Base-by-base conservation (phyloP, 257 asterid species). In the Eucommia ulmoides region DNA sequence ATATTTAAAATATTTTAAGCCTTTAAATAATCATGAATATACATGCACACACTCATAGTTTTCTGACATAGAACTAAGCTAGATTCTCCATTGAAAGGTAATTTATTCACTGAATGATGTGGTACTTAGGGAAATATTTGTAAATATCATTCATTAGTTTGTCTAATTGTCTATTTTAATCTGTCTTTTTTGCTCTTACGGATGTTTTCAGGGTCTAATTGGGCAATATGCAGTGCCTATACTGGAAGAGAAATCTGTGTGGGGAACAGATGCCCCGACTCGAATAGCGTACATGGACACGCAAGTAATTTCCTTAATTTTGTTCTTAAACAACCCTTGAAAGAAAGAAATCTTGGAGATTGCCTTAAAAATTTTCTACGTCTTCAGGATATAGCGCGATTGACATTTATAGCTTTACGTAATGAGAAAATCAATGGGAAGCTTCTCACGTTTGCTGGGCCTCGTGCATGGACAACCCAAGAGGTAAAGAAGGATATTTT, bases 251-350 rank as follows among this genome's bases (percentile, higher is more conserved):
- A 85, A 85, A 69, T 82, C 98, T 53, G 98, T 89, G 33, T 89
- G 98, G 98, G 98, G 98, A 45, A 89, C 98, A 42, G 96, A 89
- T 77, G 98, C 98, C 76, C 96, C 98, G 44, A 85, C 98, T 19
- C 67, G 98, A 72, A 74, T 89, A 62, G 98, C 98, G 23, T 89
- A 85, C 70, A 85, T 89, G 98, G 98, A 89, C 68, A 89, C 98
- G 47, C 98, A 89, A 75, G 98, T 85, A 74, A 24, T 20, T 2
- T 35, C 58, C 44, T 49, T 15, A 50, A n/a, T n/a, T n/a, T n/a
- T n/a, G n/a, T n/a, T n/a, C n/a, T n/a, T n/a, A n/a, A n/a, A n/a
- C n/a, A n/a, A n/a, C n/a, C n/a, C n/a, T n/a, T n/a, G n/a, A n/a
- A n/a, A n/a, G n/a, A n/a, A n/a, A n/a, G n/a, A n/a, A n/a, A n/a